Conservation (phyloP, 2,329 filamentous ascomycete genomes). For the Ceratocystiopsis sp. region DNA sequence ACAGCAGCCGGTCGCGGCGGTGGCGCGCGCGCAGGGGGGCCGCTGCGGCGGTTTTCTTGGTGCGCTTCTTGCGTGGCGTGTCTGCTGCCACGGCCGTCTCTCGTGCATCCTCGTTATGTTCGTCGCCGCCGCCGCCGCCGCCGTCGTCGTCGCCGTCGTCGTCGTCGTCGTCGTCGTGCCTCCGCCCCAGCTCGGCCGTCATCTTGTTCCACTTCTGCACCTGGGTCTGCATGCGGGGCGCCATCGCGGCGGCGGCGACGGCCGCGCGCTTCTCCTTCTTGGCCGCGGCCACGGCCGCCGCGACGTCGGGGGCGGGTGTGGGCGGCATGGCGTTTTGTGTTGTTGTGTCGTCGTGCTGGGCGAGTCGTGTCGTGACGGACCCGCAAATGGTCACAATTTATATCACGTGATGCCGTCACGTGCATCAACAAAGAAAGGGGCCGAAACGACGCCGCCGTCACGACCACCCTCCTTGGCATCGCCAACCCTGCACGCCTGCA, state of each 20-base stretch:
- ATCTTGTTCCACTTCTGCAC: slow-evolving; percentile 57
- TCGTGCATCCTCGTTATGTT: slow-evolving; percentile 7
- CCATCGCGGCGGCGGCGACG: slow-evolving; percentile 23
- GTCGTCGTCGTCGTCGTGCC: slow-evolving; percentile 11
- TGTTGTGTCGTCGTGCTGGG: background rate
- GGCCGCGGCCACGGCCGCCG: slow-evolving; percentile 1
- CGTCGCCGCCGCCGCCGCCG: slow-evolving; percentile 7
- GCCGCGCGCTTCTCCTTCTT: slow-evolving; percentile 6
- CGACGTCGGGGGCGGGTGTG: background rate
- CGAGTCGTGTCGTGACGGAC: background rate
- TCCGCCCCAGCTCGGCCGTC: slow-evolving; percentile 38
- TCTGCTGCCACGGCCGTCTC: slow-evolving; percentile 12
- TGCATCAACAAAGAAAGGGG: no score
- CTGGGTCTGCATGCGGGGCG: slow-evolving; percentile 28
- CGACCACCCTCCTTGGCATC: no score
- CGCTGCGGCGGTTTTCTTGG: background rate
- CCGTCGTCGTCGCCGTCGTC: slow-evolving; percentile 7
- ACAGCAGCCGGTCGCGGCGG: slow-evolving; percentile 26
- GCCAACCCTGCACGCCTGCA: no score
- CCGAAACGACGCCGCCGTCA: no score
- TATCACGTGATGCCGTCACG: no score
- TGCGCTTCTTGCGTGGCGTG: background rate
- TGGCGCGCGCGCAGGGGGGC: slow-evolving; percentile 12
- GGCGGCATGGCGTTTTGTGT: background rate
- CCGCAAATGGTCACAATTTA: no score